phyloP scores from a whole-genome alignment of 2,329 filamentous ascomycete genomes.

The Venturia aucupariae region DNA sequence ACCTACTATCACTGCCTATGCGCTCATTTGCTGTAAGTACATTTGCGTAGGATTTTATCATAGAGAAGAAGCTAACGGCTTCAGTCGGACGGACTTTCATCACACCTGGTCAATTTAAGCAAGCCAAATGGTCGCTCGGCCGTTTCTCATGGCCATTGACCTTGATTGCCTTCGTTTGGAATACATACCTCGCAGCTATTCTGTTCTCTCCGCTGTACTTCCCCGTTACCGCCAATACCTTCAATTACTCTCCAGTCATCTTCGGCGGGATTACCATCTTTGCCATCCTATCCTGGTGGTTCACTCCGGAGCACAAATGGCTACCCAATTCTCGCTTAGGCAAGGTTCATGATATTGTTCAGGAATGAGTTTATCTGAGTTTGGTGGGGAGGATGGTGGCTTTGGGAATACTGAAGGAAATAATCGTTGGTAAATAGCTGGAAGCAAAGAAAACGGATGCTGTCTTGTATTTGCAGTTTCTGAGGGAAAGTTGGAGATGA shows the following conservation, averaged over 20 bases:
- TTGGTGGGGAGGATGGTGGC: neutral
- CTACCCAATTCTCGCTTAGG: slow-evolving; percentile 11
- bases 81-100: slow-evolving; percentile 28
- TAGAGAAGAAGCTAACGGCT: neutral
- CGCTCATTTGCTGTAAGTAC: slow-evolving; percentile 22
- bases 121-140: slow-evolving; percentile 29
- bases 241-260: slow-evolving; percentile 32
- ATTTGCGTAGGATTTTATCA: neutral
- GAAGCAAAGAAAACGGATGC: neutral
- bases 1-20: slow-evolving; percentile 30
- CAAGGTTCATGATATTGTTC: slow-evolving; percentile 13
- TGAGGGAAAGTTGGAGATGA: neutral
- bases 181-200: slow-evolving; percentile 28
- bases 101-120: slow-evolving; percentile 28
- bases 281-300: slow-evolving; percentile 26
- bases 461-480: neutral
- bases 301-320: slow-evolving; percentile 30
- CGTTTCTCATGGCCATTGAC: slow-evolving; percentile 28
- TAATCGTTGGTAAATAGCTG: neutral
- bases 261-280: slow-evolving; percentile 32
- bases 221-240: slow-evolving; percentile 25
- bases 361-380: slow-evolving; percentile 1
- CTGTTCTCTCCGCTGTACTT: slow-evolving; percentile 31
- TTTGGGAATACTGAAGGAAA: neutral
- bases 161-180: slow-evolving; percentile 30